These are phyloP conservation scores for Allantophomopsis lycopodina DNA, from an alignment of 2,329 filamentous ascomycete genomes.

Conservation along the genomic window DNA sequence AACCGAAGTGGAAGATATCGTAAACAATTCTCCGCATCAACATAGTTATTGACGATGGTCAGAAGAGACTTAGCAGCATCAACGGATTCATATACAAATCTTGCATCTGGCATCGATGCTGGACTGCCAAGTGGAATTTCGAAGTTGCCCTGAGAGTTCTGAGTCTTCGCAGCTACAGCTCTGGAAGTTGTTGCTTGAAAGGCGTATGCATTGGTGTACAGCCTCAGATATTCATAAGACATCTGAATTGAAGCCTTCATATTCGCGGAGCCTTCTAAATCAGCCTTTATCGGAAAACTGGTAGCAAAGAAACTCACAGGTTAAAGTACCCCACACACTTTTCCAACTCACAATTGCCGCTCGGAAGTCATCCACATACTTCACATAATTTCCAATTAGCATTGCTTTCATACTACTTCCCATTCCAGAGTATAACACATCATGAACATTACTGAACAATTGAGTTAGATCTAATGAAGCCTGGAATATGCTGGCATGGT, in stretches of 20 bases:
- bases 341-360: slow-evolving; percentile 59
- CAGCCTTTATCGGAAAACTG: not conserved
- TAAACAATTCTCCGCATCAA: slow-evolving; percentile 42
- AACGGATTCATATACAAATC: slow-evolving; percentile 53
- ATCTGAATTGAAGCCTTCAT: slow-evolving; percentile 55
- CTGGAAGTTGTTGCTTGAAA: slow-evolving; percentile 56
- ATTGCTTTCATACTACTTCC: slow-evolving; percentile 57
- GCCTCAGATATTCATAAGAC: slow-evolving; percentile 58
- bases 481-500: slow-evolving; percentile 56
- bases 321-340: slow-evolving; percentile 51
- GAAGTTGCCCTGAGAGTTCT: slow-evolving; percentile 25
- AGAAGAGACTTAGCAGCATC: slow-evolving; percentile 49
- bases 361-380: slow-evolving; percentile 63
- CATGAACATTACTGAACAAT: slow-evolving; percentile 61
- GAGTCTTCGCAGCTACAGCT: slow-evolving; percentile 18
- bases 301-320: slow-evolving; percentile 29
- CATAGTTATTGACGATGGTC: slow-evolving; percentile 41
- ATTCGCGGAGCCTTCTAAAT: slow-evolving; percentile 36
- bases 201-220: slow-evolving; percentile 65
- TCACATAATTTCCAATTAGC: slow-evolving; percentile 57
- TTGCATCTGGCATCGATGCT: slow-evolving; percentile 45
- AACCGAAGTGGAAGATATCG: slow-evolving; percentile 52
- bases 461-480: slow-evolving; percentile 59
- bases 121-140: slow-evolving; percentile 13
- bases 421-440: slow-evolving; percentile 59